phyloP scores from a whole-genome alignment of 192 early-diverging fungal species.

The Coemansia javaensis region DNA sequence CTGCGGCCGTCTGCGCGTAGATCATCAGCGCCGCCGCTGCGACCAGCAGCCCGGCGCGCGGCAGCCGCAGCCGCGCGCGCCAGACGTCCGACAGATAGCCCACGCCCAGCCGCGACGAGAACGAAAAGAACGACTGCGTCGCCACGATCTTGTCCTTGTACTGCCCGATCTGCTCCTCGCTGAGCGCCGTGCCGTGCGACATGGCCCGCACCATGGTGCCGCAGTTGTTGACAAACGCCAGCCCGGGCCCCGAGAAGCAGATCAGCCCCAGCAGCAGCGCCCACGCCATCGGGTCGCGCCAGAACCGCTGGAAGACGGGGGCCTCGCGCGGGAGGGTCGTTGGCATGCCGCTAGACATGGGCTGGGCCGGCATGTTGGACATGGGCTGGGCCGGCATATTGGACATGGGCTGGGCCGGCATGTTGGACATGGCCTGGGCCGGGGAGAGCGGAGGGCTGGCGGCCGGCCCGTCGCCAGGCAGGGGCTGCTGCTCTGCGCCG shows the following conservation, averaged over 20 bases:
- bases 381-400: no score
- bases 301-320: slow-evolving; percentile 14
- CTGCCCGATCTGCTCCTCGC: slow-evolving; percentile 28
- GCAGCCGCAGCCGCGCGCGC: slow-evolving; percentile 37
- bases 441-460: background rate
- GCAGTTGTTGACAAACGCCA: slow-evolving; percentile 52
- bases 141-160: slow-evolving; percentile 48
- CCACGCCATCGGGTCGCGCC: slow-evolving; percentile 33
- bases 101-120: slow-evolving; percentile 27
- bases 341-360: no score
- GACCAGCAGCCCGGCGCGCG: slow-evolving; percentile 35
- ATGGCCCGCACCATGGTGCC: slow-evolving; percentile 48
- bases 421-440: no score
- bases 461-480: background rate
- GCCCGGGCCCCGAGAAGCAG: slow-evolving; percentile 38
- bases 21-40: slow-evolving; percentile 31
- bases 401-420: no score
- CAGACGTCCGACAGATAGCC: slow-evolving; percentile 47
- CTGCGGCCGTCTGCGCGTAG: slow-evolving; percentile 28
- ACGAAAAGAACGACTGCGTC: slow-evolving; percentile 51
- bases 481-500: background rate
- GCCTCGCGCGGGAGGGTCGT: no score
- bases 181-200: slow-evolving; percentile 21
- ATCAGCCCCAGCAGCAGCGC: slow-evolving; percentile 38
- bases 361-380: no score